A percentile compares a stretch with the other conserved stretches of the same genome.
Conservation (phyloP, 768 basidiomycete genomes). For the Podaxis rugospora region DNA sequence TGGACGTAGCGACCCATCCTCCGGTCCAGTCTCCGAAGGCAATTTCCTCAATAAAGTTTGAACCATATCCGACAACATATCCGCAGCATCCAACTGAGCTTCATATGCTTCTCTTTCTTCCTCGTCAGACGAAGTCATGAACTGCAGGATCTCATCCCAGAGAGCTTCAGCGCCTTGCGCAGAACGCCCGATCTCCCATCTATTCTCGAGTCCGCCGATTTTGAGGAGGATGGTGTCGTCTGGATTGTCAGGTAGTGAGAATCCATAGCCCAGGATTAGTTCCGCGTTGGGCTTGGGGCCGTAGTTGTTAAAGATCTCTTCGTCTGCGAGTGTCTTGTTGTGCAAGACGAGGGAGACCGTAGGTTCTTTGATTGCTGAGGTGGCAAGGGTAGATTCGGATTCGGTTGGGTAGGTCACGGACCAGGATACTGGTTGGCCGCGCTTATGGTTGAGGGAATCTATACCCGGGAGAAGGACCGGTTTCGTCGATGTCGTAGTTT, state of each 20-base stretch:
- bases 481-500: constrained; percentile 38
- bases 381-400: constrained; percentile 12
- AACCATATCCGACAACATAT: constrained; percentile 65
- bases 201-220: constrained; percentile 51
- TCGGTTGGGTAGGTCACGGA: constrained; percentile 40
- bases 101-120: constrained; percentile 37
- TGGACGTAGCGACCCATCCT: constrained; percentile 33
- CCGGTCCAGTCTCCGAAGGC: constrained; percentile 27
- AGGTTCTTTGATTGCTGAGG: constrained; percentile 18
- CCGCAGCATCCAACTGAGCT: constrained; percentile 65
- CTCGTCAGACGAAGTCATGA: constrained; percentile 15
- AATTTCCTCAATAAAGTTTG: constrained; percentile 44
- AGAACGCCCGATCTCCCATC: constrained; percentile 62
- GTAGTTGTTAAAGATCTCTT: constrained; percentile 87
- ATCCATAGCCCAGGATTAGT: constrained; percentile 90
- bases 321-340: constrained; percentile 28
- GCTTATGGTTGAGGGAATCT: constrained; percentile 83
- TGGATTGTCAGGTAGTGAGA: constrained; percentile 72
- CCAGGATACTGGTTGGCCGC: constrained; percentile 83
- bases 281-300: constrained; percentile 89
- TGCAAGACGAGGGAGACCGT: constrained; percentile 64
- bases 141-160: constrained; percentile 48
- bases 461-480: constrained; percentile 86
- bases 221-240: constrained; percentile 85
- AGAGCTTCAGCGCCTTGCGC: constrained; percentile 51